These are phyloP conservation scores for Arabis hirsuta DNA, from an alignment of 345 rosid genomes.

Conservation along the genomic window DNA sequence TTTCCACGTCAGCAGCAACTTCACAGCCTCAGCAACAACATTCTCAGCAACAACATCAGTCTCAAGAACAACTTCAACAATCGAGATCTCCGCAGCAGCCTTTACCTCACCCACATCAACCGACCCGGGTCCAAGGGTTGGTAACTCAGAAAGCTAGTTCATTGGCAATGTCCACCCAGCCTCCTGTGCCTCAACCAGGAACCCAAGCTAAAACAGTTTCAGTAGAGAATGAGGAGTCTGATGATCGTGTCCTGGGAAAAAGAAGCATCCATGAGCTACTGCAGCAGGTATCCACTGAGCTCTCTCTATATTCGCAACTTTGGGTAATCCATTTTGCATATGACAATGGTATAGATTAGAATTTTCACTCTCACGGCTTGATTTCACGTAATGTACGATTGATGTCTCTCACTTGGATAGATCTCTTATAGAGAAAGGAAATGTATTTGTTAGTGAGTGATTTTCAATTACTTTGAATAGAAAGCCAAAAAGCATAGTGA, in stretches of 20 bases:
- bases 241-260: constrained; percentile 74
- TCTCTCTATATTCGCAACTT: constrained; percentile 20
- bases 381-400: constrained; percentile 12
- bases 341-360: constrained; percentile 9
- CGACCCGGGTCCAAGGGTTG: constrained; percentile 49
- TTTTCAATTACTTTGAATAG: constrained; percentile 5
- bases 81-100: constrained; percentile 60
- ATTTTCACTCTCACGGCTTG: constrained; percentile 3
- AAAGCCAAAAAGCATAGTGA: constrained; percentile 5
- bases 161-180: constrained; percentile 48
- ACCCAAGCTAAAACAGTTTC: constrained; percentile 53
- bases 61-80: constrained; percentile 61
- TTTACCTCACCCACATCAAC: constrained; percentile 65
- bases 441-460: neutral
- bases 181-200: constrained; percentile 51
- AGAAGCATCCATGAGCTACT: constrained; percentile 87
- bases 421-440: constrained; percentile 9
- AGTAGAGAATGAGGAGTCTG: constrained; percentile 61
- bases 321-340: constrained; percentile 12
- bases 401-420: neutral
- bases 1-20: constrained; percentile 54
- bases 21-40: constrained; percentile 60
- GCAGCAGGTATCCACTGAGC: constrained; percentile 64
- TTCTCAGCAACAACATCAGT: constrained; percentile 54
- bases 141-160: constrained; percentile 63